phyloP scores from a whole-genome alignment of 2,329 filamentous ascomycete species.

The Aspergillaceae sp. region DNA sequence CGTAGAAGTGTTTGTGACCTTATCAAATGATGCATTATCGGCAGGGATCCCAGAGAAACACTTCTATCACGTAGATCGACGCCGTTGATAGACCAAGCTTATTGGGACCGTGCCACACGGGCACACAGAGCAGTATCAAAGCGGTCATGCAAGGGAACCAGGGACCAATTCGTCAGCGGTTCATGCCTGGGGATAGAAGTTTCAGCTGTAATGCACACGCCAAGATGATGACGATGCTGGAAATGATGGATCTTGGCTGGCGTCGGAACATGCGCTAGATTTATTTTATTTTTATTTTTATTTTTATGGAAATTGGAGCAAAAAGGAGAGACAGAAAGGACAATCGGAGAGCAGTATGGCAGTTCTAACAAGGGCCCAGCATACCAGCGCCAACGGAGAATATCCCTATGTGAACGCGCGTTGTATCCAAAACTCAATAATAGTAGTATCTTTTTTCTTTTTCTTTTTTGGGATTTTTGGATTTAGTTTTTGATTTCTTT shows the following conservation, averaged over 20 bases:
- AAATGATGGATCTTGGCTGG: not conserved
- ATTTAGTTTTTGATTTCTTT: too few relatives aligned
- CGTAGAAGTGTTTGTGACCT: not conserved
- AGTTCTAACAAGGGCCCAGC: slow-evolving; percentile 7
- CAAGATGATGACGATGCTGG: not conserved
- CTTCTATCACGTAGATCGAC: not conserved
- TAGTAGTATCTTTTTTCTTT: slow-evolving; percentile 4
- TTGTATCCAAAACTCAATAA: slow-evolving; percentile 4
- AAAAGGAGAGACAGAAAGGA: not conserved
- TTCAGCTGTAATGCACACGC: not conserved
- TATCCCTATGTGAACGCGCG: slow-evolving; percentile 8
- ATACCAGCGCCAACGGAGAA: slow-evolving; percentile 4
- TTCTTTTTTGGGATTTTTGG: not conserved
- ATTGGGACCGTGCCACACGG: not conserved
- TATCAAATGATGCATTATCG: not conserved
- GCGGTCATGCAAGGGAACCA: not conserved
- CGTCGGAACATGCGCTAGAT: not conserved
- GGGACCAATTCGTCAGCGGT: not conserved
- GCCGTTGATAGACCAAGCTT: not conserved
- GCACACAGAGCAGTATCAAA: not conserved
- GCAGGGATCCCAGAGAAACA: not conserved
- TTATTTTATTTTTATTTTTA: not conserved
- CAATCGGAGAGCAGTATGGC: not conserved
- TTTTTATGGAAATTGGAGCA: not conserved
- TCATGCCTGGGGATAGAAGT: not conserved